Base-by-base conservation (phyloP, 805 yeast genomes). In the Sugiyamaella lignohabitans region DNA sequence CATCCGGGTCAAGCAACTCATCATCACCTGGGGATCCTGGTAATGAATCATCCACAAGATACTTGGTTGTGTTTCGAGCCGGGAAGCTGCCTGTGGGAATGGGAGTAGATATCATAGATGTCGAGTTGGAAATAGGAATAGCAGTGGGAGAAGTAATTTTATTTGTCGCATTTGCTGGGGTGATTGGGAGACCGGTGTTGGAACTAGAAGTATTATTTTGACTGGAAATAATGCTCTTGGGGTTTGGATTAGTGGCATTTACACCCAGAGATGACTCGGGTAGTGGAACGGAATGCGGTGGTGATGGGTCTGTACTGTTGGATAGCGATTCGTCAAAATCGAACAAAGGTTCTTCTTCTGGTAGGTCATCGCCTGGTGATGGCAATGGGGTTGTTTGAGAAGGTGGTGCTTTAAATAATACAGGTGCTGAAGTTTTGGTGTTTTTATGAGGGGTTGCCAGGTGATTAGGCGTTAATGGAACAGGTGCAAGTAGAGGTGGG, bases 271-370 rank as follows among this genome's bases (percentile, higher is more conserved):
- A 21, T 3, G 32, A 2, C 2, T 35, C 18, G 11, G 45, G 21
- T 19, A n/a, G 11, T 24, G 38, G 45, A 8, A 5, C 39, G 21
- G 32, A 4, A n/a, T 20, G 20, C 20, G 36, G 22, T 32, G 34
- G 16, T 1, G 32, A 36, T 4, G 53, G 23, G 16, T 34, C 45
- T 6, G 45, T 46, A 8, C 47, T 39, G 1, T 43, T 20, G 14
- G 42, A 50, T 3, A 52, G 47, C 30, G 55, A 40, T 27, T 55
- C 58, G 44, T 55, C 58, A 22, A 55, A 55, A 40, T 55, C 53
- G 42, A 55, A 55, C 39, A 55, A 41, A 16, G 46, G 48, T n/a
- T 52, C 53, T 5, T 50, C 46, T 30, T 41, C 51, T 5, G 39
- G 43, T 6, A 32, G 39, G 5, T 46, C 47, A 8, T 17, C 22